These are phyloP conservation scores for Plasmodium inui DNA, from an alignment of 169 alveolate species.

Conservation along the genomic window DNA sequence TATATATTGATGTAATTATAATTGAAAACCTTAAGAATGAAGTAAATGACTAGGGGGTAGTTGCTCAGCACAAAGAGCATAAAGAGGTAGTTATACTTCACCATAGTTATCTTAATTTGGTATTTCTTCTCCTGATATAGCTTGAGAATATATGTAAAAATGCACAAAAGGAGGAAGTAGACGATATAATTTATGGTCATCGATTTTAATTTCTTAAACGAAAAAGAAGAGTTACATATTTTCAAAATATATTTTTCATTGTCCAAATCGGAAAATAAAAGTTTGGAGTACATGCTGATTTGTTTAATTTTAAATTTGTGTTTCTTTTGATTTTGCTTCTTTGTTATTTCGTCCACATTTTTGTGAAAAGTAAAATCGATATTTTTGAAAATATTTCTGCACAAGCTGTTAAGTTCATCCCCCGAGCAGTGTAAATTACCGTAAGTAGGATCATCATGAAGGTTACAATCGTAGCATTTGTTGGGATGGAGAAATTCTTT, in stretches of 20 bases:
- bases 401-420: neutral
- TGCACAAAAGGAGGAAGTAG: constrained; percentile 50
- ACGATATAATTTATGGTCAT: constrained; percentile 29
- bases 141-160: constrained; percentile 47
- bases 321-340: constrained; percentile 38
- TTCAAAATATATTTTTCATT: constrained; percentile 70
- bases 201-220: constrained; percentile 44
- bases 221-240: constrained; percentile 64
- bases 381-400: constrained; percentile 26
- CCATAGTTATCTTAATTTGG: constrained; percentile 36
- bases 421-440: neutral
- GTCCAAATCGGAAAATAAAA: constrained; percentile 61
- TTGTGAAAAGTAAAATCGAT: constrained; percentile 18
- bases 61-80: constrained; percentile 71
- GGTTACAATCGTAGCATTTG: constrained; percentile 9
- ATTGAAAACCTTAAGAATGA: constrained; percentile 59
- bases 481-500: neutral
- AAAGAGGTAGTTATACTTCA: constrained; percentile 66
- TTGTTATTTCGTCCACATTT: constrained; percentile 30
- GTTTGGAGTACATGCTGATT: constrained; percentile 66
- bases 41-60: constrained; percentile 42
- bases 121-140: constrained; percentile 62
- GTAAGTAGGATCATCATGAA: neutral
- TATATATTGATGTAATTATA: constrained; percentile 67
- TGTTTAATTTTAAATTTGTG: constrained; percentile 53